Percentiles rank a stretch among this genome's conserved stretches.
phyloP scores from a whole-genome alignment of 371 early-diverging fungal species.

The Lichtheimia ornata region DNA sequence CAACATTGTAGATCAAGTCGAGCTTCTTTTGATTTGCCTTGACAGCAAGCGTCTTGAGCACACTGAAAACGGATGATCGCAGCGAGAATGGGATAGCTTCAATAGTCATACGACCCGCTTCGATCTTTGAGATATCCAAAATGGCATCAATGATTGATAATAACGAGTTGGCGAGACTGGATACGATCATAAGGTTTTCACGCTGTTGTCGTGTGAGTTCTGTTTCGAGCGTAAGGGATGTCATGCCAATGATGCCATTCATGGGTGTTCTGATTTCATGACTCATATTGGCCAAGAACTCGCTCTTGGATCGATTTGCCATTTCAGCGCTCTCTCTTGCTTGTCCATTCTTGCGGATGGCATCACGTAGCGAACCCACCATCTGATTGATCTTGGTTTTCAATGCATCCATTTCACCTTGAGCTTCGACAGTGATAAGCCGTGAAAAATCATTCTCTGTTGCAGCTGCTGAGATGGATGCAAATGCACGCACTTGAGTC shows the following conservation, averaged over 20 bases:
- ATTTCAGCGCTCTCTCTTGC: conserved; percentile 70
- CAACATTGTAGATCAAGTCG: conserved; percentile 58
- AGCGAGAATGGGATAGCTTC: conserved; percentile 63
- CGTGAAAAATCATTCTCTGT: conserved; percentile 63
- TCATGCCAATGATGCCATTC: conserved; percentile 68
- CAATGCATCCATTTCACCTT: conserved; percentile 71
- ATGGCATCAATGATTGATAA: conserved; percentile 74
- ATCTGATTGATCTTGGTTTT: conserved; percentile 72
- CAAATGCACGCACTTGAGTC: conserved; percentile 52
- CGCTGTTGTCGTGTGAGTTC: conserved; percentile 70
- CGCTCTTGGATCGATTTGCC: conserved; percentile 71
- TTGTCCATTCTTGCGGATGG: conserved; percentile 62
- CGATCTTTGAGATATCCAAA: conserved; percentile 78
- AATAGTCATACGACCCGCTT: conserved; percentile 73
- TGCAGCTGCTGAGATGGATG: conserved; percentile 55
- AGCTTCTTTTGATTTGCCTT: conserved; percentile 65
- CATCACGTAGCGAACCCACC: conserved; percentile 62
- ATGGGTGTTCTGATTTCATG: conserved; percentile 66
- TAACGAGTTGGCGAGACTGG: conserved; percentile 61
- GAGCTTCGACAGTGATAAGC: conserved; percentile 66
- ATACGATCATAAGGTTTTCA: conserved; percentile 69
- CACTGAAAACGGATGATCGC: conserved; percentile 58
- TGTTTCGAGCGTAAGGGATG: conserved; percentile 56
- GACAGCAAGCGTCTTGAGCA: conserved; percentile 59
- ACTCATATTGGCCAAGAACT: conserved; percentile 72